phyloP scores from a whole-genome alignment of 2,329 filamentous ascomycete species.

The Cladobotryum protrusum region DNA sequence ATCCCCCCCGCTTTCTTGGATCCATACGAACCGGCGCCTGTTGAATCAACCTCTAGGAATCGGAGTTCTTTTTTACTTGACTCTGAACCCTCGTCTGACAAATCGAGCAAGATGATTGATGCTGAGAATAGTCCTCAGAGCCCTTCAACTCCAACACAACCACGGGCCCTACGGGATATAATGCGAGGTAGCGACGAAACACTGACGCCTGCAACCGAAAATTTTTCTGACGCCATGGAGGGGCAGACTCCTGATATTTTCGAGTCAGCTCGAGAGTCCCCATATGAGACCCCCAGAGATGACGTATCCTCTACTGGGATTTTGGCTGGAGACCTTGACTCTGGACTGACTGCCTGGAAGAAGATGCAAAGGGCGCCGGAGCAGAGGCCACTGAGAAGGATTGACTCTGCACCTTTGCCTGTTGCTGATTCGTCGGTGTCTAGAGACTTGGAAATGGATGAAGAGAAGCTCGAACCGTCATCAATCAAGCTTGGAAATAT shows the following conservation, averaged over 20 bases:
- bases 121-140: slow-evolving; percentile 14
- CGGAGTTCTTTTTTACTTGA: slow-evolving; percentile 37
- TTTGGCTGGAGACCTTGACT: slow-evolving; percentile 7
- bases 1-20: not conserved
- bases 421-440: too few relatives aligned
- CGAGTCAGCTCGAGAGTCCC: slow-evolving; percentile 13
- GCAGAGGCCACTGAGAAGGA: too few relatives aligned
- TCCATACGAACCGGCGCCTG: slow-evolving; percentile 32
- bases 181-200: slow-evolving; percentile 23
- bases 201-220: slow-evolving; percentile 29
- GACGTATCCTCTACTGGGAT: slow-evolving; percentile 3
- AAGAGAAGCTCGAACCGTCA: not conserved
- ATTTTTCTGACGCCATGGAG: slow-evolving; percentile 25
- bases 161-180: slow-evolving; percentile 12
- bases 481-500: slow-evolving; percentile 4
- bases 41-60: slow-evolving; percentile 37
- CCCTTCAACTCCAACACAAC: slow-evolving; percentile 21
- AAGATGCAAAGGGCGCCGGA: too few relatives aligned
- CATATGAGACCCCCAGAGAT: slow-evolving; percentile 8
- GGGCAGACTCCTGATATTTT: slow-evolving; percentile 2
- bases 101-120: slow-evolving; percentile 22
- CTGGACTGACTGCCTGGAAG: not conserved
- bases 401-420: too few relatives aligned
- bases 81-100: slow-evolving; percentile 30
- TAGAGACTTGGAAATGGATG: too few relatives aligned